A percentile compares a stretch with the other conserved stretches of the same genome.
Conservation (phyloP, 2,329 filamentous ascomycete genomes). For the Verticillium alfalfae region DNA sequence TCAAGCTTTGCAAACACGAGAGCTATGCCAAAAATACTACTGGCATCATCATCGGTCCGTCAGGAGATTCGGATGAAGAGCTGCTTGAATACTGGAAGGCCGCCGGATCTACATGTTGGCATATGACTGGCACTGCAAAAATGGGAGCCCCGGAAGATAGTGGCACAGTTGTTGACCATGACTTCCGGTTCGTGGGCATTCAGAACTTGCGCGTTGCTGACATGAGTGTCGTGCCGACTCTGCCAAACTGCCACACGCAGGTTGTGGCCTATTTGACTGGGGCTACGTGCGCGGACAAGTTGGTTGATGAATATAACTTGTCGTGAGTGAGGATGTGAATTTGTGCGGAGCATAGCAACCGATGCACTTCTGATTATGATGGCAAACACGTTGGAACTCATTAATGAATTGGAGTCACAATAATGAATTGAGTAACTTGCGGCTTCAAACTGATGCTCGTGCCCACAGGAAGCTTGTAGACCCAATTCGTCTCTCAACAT, state of each 20-base stretch:
- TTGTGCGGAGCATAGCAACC: background rate
- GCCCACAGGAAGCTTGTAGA: too few species aligned
- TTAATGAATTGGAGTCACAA: too few species aligned
- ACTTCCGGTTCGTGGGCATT: constrained; percentile 42
- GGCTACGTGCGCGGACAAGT: constrained; percentile 42
- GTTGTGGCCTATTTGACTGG: constrained; percentile 49
- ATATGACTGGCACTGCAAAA: constrained; percentile 50
- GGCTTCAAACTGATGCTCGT: too few species aligned
- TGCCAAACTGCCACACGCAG: constrained; percentile 46
- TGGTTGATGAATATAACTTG: constrained; percentile 14
- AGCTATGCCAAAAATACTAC: constrained; percentile 38
- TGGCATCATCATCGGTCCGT: constrained; percentile 32
- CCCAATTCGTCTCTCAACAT: too few species aligned
- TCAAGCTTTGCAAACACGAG: constrained; percentile 34
- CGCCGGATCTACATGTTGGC: constrained; percentile 42
- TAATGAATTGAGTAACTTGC: too few species aligned
- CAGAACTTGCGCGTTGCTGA: constrained; percentile 35
- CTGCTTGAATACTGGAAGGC: constrained; percentile 38
- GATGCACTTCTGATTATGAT: too few species aligned
- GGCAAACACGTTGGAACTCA: too few species aligned
- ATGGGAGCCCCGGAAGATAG: constrained; percentile 44
- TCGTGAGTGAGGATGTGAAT: background rate
- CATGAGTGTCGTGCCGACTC: constrained; percentile 34
- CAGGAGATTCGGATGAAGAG: constrained; percentile 46
- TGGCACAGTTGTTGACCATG: constrained; percentile 41